These are phyloP conservation scores for Spencermartinsiella europaea DNA, from an alignment of 805 yeast genomes.

Conservation along the genomic window DNA sequence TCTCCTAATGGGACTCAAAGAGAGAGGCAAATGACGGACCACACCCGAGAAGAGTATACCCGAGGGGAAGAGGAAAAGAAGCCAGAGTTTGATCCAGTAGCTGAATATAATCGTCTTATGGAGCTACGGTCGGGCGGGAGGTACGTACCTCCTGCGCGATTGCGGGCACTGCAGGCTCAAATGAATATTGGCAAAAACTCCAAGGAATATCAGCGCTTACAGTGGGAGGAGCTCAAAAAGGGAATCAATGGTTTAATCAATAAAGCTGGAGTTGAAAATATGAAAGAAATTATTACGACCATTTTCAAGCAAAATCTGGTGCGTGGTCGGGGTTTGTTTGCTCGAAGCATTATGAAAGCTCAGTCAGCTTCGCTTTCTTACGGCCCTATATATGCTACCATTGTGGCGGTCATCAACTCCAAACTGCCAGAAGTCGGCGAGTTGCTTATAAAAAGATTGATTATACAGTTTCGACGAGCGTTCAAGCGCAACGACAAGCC, in stretches of 20 bases:
- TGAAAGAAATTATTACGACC: constrained; percentile 44
- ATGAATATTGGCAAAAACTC: constrained; percentile 29
- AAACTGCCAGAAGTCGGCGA: constrained; percentile 67
- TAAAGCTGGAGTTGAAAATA: constrained; percentile 41
- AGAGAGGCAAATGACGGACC: background rate
- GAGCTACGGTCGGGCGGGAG: constrained; percentile 41
- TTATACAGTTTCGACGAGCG: constrained; percentile 53
- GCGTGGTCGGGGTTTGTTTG: constrained; percentile 57
- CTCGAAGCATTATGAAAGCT: constrained; percentile 51
- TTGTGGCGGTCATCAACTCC: constrained; percentile 57
- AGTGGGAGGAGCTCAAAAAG: constrained; percentile 53
- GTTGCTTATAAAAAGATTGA: constrained; percentile 46
- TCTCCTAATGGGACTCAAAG: background rate
- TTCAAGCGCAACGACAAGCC: constrained; percentile 44
- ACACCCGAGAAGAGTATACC: background rate
- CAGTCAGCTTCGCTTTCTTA: constrained; percentile 40
- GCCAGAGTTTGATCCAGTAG: constrained; percentile 23
- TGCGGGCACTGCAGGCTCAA: constrained; percentile 40
- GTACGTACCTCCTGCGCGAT: constrained; percentile 52
- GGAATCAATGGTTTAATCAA: constrained; percentile 46
- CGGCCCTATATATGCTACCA: constrained; percentile 50
- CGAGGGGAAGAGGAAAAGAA: background rate
- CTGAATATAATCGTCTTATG: constrained; percentile 36
- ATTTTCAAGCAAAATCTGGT: constrained; percentile 54
- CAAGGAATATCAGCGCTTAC: constrained; percentile 43